These are phyloP conservation scores for Phyllosticta citriasiana DNA, from an alignment of 2,329 filamentous ascomycete genomes.

Conservation along the genomic window DNA sequence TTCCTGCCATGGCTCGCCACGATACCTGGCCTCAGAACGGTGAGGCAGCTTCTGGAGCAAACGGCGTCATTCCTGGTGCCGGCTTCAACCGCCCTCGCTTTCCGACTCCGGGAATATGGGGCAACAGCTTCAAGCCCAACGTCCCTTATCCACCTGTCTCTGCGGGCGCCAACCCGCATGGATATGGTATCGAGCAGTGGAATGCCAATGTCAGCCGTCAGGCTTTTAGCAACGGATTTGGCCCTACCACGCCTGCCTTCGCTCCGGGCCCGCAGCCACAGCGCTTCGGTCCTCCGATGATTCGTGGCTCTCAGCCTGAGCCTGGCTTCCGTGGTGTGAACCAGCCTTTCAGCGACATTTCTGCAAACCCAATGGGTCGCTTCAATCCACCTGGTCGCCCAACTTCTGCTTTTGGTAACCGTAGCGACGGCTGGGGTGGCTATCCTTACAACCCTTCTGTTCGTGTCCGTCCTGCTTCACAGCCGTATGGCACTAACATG, in stretches of 20 bases:
- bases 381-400: conserved; percentile 28
- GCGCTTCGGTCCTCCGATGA: neutral
- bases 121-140: conserved; percentile 15
- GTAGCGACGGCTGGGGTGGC: conserved; percentile 22
- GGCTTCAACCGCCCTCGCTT: conserved; percentile 33
- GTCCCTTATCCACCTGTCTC: neutral
- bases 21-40: conserved; percentile 44
- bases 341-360: conserved; percentile 25
- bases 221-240: conserved; percentile 1
- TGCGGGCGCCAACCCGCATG: neutral
- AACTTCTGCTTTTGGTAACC: conserved; percentile 23
- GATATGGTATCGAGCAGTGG: neutral
- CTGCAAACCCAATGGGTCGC: conserved; percentile 27
- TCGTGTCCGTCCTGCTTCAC: conserved; percentile 1
- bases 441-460: conserved; percentile 5
- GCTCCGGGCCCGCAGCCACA: conserved; percentile 2
- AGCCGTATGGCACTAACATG: conserved; percentile 9
- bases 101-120: conserved; percentile 48
- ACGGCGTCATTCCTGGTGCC: conserved; percentile 43
- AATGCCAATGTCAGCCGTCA: conserved; percentile 1
- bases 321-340: conserved; percentile 21
- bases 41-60: conserved; percentile 48
- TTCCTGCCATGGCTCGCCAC: conserved; percentile 32
- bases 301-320: neutral
- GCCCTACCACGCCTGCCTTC: neutral